phyloP scores from a whole-genome alignment of 495 filamentous ascomycete genomes.

The Pseudevernia furfuracea region DNA sequence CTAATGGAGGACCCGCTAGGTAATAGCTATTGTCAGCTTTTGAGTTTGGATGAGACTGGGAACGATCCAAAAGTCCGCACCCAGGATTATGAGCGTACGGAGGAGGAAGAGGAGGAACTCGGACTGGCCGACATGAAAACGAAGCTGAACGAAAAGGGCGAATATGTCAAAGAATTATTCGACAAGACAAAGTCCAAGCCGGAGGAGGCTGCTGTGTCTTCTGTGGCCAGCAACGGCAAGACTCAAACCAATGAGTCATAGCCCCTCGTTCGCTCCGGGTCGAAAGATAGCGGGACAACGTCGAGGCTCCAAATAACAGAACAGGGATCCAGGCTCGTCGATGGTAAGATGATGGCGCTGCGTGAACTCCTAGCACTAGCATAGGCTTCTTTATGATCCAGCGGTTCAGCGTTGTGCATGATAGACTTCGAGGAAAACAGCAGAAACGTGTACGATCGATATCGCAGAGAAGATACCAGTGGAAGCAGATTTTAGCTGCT shows the following conservation, averaged over 20 bases:
- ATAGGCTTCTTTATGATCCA: background rate
- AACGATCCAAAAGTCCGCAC: constrained; percentile 71
- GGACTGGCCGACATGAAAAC: constrained; percentile 88
- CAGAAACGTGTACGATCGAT: background rate
- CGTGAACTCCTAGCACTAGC: background rate
- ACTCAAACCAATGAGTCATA: background rate
- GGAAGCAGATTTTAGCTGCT: background rate
- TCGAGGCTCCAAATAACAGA: background rate
- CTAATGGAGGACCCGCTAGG: constrained; percentile 83
- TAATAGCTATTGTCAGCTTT: constrained; percentile 86
- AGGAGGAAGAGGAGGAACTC: constrained; percentile 85
- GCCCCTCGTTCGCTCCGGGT: background rate
- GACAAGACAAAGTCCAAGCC: background rate
- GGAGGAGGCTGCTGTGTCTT: too few relatives aligned
- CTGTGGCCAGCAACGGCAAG: too few relatives aligned
- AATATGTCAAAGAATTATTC: constrained; percentile 24
- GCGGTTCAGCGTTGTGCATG: background rate
- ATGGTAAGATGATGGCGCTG: background rate
- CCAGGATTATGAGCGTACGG: constrained; percentile 81
- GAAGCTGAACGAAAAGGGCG: constrained; percentile 68
- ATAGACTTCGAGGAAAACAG: background rate
- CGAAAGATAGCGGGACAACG: background rate
- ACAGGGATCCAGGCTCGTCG: background rate
- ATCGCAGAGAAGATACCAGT: background rate
- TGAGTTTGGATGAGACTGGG: constrained; percentile 57